Percentiles rank a stretch among this genome's conserved stretches.
Conservation (phyloP, 176 grass and related monocot species). For the Carex parvula region DNA sequence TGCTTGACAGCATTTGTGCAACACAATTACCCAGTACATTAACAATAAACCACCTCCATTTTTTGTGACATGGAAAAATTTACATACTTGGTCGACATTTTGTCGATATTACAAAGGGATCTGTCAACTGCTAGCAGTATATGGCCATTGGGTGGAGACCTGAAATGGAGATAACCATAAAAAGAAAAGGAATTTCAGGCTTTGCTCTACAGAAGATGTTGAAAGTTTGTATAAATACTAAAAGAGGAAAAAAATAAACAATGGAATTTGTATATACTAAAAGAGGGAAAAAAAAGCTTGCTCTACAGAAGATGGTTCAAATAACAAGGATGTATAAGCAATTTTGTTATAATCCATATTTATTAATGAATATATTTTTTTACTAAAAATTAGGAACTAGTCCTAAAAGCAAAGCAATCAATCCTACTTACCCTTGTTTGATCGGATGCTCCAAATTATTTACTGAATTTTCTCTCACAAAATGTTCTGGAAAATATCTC, state of each 20-base stretch:
- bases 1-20: neutral
- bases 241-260: neutral
- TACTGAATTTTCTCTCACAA: neutral
- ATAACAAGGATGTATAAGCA: too few relatives aligned
- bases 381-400: too few relatives aligned
- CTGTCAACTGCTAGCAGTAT: neutral
- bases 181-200: neutral
- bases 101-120: neutral
- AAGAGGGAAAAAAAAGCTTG: neutral
- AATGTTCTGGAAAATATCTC: too few relatives aligned
- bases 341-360: too few relatives aligned
- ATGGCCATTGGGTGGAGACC: neutral
- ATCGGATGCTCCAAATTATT: too few relatives aligned
- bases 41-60: neutral
- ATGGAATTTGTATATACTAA: neutral
- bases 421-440: too few relatives aligned
- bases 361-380: too few relatives aligned
- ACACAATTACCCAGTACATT: neutral
- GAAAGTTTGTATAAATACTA: neutral
- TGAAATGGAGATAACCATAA: neutral
- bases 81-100: conserved; percentile 20
- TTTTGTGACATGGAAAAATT: neutral
- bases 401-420: too few relatives aligned
- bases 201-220: neutral
- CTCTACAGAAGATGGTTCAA: too few relatives aligned